Conservation (phyloP, 2,329 filamentous ascomycete species). For the Fusarium chlamydosporum region DNA sequence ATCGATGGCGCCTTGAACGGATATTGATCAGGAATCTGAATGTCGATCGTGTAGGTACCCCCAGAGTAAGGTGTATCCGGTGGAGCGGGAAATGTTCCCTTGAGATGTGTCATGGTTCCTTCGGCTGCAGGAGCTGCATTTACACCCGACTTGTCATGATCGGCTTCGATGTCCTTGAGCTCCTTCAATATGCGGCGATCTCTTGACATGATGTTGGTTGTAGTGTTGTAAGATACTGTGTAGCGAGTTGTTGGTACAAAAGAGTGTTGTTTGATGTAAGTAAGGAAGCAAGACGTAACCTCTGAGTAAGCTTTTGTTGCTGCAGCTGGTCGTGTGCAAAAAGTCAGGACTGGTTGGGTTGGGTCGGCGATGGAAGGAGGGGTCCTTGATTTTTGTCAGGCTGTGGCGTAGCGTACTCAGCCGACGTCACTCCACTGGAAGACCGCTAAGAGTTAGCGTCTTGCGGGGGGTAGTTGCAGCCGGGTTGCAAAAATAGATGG, state of each 20-base stretch:
- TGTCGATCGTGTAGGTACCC: slow-evolving; percentile 85
- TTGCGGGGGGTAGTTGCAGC: slow-evolving; percentile 28
- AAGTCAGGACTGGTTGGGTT: slow-evolving; percentile 17
- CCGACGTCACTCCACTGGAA: slow-evolving; percentile 43
- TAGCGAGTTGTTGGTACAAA: not conserved
- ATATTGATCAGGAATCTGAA: slow-evolving; percentile 88
- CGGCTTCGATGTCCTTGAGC: slow-evolving; percentile 79
- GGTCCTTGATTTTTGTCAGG: slow-evolving; percentile 36
- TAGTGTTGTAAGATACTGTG: not conserved
- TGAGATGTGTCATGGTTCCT: slow-evolving; percentile 83
- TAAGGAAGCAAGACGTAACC: slow-evolving; percentile 6
- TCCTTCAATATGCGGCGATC: slow-evolving; percentile 79
- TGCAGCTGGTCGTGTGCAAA: slow-evolving; percentile 31
- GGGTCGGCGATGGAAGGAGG: slow-evolving; percentile 25
- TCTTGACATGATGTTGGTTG: slow-evolving; percentile 60
- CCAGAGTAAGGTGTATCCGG: slow-evolving; percentile 95
- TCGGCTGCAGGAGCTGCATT: slow-evolving; percentile 74
- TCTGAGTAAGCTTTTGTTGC: slow-evolving; percentile 21
- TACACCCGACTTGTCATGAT: slow-evolving; percentile 81
- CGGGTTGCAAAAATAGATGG: slow-evolving; percentile 31
- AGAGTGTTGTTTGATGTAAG: not conserved
- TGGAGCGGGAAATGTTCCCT: slow-evolving; percentile 86
- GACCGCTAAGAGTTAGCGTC: slow-evolving; percentile 39
- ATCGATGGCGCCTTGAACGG: slow-evolving; percentile 94
- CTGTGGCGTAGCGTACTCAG: slow-evolving; percentile 19